Evolutionary conservation across 176 grass and related monocot species (phyloP).

Genomic region (Poa annua): DNA sequence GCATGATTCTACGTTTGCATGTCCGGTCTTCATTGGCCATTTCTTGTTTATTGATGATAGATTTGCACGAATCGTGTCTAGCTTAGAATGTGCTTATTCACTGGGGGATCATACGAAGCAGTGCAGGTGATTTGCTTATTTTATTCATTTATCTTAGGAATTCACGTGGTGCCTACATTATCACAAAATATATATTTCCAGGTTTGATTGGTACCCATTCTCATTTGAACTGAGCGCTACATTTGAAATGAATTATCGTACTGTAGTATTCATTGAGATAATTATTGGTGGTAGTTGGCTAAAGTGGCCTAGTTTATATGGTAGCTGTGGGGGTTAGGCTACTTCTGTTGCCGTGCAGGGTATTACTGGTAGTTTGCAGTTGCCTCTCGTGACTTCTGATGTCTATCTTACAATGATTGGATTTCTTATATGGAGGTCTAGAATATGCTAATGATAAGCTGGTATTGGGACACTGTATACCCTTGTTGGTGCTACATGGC

Average conservation of each 20-base stretch:
- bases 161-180: background rate
- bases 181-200: background rate
- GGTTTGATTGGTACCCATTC: background rate
- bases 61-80: conserved; percentile 14
- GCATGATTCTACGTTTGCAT: background rate
- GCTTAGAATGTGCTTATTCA: background rate
- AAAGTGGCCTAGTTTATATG: conserved; percentile 29
- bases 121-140: background rate
- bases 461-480: background rate
- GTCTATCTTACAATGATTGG: conserved; percentile 38
- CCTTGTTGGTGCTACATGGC: conserved; percentile 26
- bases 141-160: conserved; percentile 17
- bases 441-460: conserved; percentile 2
- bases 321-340: background rate
- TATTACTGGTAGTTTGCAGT: conserved; percentile 23
- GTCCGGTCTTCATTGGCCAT: background rate
- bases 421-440: conserved; percentile 16
- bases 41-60: background rate
- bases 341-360: conserved; percentile 24
- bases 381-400: conserved; percentile 29
- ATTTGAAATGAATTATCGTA: background rate
- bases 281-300: conserved; percentile 33
- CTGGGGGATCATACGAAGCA: background rate
- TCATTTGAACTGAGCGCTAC: background rate
- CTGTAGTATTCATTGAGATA: conserved; percentile 8